phyloP scores from a whole-genome alignment of 371 early-diverging fungal genomes.

The Apophysomyces trapeziformis region DNA sequence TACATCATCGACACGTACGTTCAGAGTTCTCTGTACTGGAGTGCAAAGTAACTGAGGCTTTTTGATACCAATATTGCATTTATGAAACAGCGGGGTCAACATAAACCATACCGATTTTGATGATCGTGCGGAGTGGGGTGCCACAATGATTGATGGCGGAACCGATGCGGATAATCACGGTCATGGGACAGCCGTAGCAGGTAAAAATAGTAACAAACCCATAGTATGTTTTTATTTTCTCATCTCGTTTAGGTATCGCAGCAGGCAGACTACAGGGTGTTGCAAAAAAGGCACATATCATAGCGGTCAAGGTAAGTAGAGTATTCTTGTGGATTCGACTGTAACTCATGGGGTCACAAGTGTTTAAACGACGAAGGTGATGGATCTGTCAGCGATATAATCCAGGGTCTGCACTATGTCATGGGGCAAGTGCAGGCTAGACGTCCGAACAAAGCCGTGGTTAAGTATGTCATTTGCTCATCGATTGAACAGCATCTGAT shows the following conservation, averaged over 20 bases:
- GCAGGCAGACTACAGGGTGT: conserved; percentile 61
- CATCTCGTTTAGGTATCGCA: conserved; percentile 25
- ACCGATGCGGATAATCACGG: conserved; percentile 62
- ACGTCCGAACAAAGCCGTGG: conserved; percentile 80
- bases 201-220: conserved; percentile 19
- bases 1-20: conserved; percentile 54
- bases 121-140: conserved; percentile 67
- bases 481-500: neutral
- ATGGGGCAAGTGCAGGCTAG: conserved; percentile 88
- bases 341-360: neutral
- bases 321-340: neutral
- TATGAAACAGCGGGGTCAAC: conserved; percentile 58
- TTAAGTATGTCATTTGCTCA: conserved; percentile 20
- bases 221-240: neutral
- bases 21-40: no score
- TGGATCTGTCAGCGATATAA: conserved; percentile 54
- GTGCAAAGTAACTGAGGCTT: neutral
- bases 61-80: neutral
- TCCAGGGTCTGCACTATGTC: conserved; percentile 61
- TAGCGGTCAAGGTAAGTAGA: conserved; percentile 54
- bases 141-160: conserved; percentile 47
- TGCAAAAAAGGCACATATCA: conserved; percentile 61
- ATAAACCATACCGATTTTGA: conserved; percentile 66
- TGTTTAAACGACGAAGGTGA: conserved; percentile 51
- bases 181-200: conserved; percentile 71